These are phyloP conservation scores for Kodamaea jinghongensis DNA, from an alignment of 805 yeast species.

Conservation along the genomic window DNA sequence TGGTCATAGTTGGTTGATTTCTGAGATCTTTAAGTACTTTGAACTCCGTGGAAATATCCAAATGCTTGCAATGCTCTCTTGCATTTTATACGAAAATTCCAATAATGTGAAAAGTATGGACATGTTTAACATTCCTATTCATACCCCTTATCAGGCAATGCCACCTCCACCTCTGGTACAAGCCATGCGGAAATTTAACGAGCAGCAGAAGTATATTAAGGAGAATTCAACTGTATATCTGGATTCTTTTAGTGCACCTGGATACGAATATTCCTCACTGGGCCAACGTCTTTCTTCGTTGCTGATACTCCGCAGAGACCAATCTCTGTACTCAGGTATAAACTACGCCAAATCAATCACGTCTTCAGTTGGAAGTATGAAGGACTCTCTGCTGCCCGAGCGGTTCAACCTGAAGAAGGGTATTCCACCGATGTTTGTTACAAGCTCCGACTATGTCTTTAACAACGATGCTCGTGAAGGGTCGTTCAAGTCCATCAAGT, in stretches of 20 bases:
- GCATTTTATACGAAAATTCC: slow-evolving; percentile 55
- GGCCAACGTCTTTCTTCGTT: slow-evolving; percentile 11
- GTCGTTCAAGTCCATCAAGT: slow-evolving; percentile 3
- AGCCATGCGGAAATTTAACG: slow-evolving; percentile 14
- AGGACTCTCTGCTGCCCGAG: slow-evolving; percentile 10
- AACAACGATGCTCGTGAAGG: neutral
- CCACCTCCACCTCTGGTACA: slow-evolving; percentile 29
- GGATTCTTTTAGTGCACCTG: neutral
- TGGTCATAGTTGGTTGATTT: slow-evolving; percentile 66
- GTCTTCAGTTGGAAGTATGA: slow-evolving; percentile 17
- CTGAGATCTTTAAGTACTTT: slow-evolving; percentile 59
- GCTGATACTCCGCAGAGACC: slow-evolving; percentile 11
- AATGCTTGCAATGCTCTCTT: slow-evolving; percentile 86
- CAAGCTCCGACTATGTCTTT: slow-evolving; percentile 2
- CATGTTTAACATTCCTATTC: slow-evolving; percentile 39
- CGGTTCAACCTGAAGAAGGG: slow-evolving; percentile 16
- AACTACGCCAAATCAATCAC: slow-evolving; percentile 17
- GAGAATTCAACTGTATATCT: neutral
- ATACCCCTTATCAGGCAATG: slow-evolving; percentile 43
- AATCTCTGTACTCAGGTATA: neutral
- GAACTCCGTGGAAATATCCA: slow-evolving; percentile 69
- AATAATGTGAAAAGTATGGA: slow-evolving; percentile 18
- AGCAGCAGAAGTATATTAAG: slow-evolving; percentile 3
- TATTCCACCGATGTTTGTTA: slow-evolving; percentile 2
- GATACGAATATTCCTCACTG: slow-evolving; percentile 4